Evolutionary conservation across 2,329 filamentous ascomycete species (phyloP), one percentile per base, ranked within the genome.

Genomic region (Penicillium psychrosexuale): DNA sequence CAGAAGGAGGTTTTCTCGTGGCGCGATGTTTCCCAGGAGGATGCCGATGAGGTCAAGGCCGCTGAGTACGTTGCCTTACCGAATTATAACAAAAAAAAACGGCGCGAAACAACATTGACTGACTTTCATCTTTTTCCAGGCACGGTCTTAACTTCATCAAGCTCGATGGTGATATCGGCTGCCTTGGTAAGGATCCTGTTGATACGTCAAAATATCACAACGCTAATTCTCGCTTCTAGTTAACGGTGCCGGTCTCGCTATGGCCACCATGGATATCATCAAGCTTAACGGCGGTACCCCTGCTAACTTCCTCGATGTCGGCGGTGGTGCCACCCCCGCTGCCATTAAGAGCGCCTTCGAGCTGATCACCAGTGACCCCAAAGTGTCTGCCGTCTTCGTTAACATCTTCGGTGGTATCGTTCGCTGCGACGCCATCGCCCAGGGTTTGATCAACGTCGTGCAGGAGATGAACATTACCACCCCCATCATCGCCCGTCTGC

Each of bases 201-300:
- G 31, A 48, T 27, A 13, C 12, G 39, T 37, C 5, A 11, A 28
- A 17, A 38, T 15, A 28, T 34, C 28, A 12, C 17, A 40, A 54
- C 56, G 45, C 46, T 56, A 34, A 46, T 33, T 9, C 17, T 52
- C 13, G 24, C 48, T 15, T 55, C 27, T 62, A 67, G 94, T 99
- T 81, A 99, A 99, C 81, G 94, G 94, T 75, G 94, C 94, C 70
- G 94, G 94, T 81, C 89, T 99, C 65, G 94, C 94, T 79, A 99
- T 99, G 94, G 94, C 94, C 61, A 99, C 94, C 75, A 99, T 99
- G 94, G 94, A 99, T 78, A 97, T 99, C 77, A 99, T 99, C 85
- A 97, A 99, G 86, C 85, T 99, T 61, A 99, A 97, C 80, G 94
- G 94, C 67, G 94, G 94, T 62, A 82, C 85, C 72, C 94, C 94